These are phyloP conservation scores for Jatropha podagrica DNA, from an alignment of 441 rosid species.

Conservation along the genomic window DNA sequence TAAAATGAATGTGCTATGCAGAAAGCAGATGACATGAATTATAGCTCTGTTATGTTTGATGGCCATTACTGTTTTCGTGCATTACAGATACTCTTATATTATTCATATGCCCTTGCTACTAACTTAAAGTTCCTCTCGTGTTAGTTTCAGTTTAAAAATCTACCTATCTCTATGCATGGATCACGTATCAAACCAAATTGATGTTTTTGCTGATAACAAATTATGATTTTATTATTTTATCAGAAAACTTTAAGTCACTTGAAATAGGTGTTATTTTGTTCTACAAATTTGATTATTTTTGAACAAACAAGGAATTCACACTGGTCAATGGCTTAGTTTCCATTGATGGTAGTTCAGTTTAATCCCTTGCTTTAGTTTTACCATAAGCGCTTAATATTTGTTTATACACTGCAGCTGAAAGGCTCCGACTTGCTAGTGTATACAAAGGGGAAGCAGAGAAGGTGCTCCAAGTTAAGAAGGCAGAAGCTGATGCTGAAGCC, in stretches of 20 bases:
- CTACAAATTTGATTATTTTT: background rate
- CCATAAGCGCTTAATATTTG: background rate
- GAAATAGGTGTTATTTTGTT: background rate
- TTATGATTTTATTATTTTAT: background rate
- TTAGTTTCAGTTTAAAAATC: background rate
- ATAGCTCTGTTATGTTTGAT: background rate
- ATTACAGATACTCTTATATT: no score
- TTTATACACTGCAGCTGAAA: slow-evolving; percentile 64
- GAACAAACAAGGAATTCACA: background rate
- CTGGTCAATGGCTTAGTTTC: background rate
- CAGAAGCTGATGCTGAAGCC: slow-evolving; percentile 95
- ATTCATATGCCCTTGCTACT: background rate
- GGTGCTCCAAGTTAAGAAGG: slow-evolving; percentile 77
- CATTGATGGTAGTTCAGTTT: background rate
- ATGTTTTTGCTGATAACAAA: background rate
- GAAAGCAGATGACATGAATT: background rate
- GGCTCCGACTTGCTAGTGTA: slow-evolving; percentile 95
- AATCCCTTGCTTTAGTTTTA: background rate
- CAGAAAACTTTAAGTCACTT: background rate
- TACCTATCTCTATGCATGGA: background rate
- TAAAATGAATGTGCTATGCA: background rate
- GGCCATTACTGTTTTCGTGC: background rate
- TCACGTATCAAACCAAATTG: background rate
- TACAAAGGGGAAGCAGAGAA: slow-evolving; percentile 99
- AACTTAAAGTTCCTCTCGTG: background rate